Evolutionary conservation across 2,329 filamentous ascomycete species (phyloP), one percentile per base, ranked within the genome.

Genomic region (Achaetomium macrosporum): DNA sequence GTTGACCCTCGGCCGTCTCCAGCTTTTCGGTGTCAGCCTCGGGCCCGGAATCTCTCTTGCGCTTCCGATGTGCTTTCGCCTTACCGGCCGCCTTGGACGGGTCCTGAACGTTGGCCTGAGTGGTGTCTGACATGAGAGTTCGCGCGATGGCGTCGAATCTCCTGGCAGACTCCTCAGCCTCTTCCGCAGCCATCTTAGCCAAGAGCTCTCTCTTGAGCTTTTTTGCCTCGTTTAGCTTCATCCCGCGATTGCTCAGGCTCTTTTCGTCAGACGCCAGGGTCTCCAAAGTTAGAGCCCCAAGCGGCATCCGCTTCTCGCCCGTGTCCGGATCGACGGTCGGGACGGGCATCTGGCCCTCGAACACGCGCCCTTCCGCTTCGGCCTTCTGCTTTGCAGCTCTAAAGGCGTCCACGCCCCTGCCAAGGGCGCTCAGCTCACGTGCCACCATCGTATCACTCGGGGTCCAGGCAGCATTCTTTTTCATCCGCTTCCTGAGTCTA

Each of bases 381-480:
- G 84, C 85, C 63, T 79, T 76, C 61, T 77, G 77, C 69, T 83
- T 83, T 7, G 84, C 84, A 42, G 75, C 75, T 41, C 72, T 75
- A 61, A 79, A 85, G 7, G 79, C 79, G 48, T 84, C 82, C 15
- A 81, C 75, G 2, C 83, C 83, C 42, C 88, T 83, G 1, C 84
- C 84, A 16, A 89, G 76, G 17, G 76, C 75, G 65, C 87, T 87
- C 1, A 93, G 78, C 68, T 92, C 88, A 30, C 88, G 77, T 15
- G 86, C 81, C 58, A 92, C 88, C 88, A 93, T 93, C 0, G 88
- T 91, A 61, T 89, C 86, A 57, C 87, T 91, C 0, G 88, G 88
- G 2, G 82, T 84, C 88, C 88, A 93, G 5, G 88, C 84, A 0
- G 88, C 86, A 64, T 93, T 93, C 76, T 93, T 93, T 78, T 93